Percentiles rank a stretch among this genome's conserved stretches.
phyloP scores from a whole-genome alignment of 2,329 filamentous ascomycete genomes.

The Cladophialophora carrionii region DNA sequence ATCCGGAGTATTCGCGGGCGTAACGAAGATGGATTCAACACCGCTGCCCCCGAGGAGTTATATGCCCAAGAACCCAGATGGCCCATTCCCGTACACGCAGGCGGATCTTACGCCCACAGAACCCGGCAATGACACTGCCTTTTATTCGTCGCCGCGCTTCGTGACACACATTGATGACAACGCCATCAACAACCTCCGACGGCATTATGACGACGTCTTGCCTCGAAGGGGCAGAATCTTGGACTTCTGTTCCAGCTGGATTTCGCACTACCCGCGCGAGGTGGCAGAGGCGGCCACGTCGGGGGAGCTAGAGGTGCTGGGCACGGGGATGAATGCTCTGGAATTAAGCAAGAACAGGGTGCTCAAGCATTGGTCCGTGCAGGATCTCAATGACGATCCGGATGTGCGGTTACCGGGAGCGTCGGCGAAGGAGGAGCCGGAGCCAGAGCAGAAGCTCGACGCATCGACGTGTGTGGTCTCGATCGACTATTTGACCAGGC shows the following conservation, averaged over 20 bases:
- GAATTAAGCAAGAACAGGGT: constrained; percentile 52
- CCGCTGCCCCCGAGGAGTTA: constrained; percentile 23
- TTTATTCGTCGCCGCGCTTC: constrained; percentile 49
- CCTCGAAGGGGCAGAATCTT: constrained; percentile 50
- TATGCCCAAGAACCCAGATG: constrained; percentile 28
- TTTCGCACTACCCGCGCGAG: constrained; percentile 50
- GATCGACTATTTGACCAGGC: constrained; percentile 57
- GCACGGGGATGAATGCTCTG: constrained; percentile 54
- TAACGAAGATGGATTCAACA: constrained; percentile 21
- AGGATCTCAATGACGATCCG: constrained; percentile 52
- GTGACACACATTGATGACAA: constrained; percentile 60
- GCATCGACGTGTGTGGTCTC: constrained; percentile 56
- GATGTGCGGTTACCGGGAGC: constrained; percentile 38
- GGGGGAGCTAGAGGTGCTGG: constrained; percentile 48
- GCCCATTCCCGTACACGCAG: constrained; percentile 38
- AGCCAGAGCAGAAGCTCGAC: constrained; percentile 43
- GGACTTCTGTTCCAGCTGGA: constrained; percentile 58
- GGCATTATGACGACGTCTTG: constrained; percentile 53
- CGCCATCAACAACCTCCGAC: constrained; percentile 50
- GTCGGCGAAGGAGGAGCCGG: not conserved
- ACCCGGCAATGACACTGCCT: constrained; percentile 35
- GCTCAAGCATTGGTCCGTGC: constrained; percentile 43
- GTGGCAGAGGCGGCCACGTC: constrained; percentile 37
- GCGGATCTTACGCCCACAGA: constrained; percentile 39
- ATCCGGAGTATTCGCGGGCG: constrained; percentile 25